These are phyloP conservation scores for Afroboletus lepidellus DNA, from an alignment of 1,284 basidiomycete genomes.

Conservation along the genomic window DNA sequence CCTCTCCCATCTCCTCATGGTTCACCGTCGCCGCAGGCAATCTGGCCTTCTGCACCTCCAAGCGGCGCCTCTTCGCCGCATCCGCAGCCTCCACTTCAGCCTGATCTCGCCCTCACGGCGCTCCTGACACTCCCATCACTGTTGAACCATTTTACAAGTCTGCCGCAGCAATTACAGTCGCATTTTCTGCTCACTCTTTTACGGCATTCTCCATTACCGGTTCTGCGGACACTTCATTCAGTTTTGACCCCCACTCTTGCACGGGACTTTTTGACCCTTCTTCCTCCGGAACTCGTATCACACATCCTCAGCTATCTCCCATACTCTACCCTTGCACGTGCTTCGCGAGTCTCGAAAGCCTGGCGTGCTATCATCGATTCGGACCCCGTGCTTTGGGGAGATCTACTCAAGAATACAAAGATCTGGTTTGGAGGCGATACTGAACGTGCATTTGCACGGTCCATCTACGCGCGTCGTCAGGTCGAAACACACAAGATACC, in stretches of 20 bases:
- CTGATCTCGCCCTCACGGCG: slow-evolving; percentile 73
- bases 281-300: slow-evolving; percentile 83
- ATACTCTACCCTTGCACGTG: slow-evolving; percentile 73
- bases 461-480: slow-evolving; percentile 58
- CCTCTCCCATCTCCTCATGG: slow-evolving; percentile 80
- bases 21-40: slow-evolving; percentile 68
- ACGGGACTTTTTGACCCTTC: slow-evolving; percentile 82
- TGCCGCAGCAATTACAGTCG: slow-evolving; percentile 76
- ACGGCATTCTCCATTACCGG: slow-evolving; percentile 79
- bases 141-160: slow-evolving; percentile 67
- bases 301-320: slow-evolving; percentile 78
- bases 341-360: slow-evolving; percentile 75
- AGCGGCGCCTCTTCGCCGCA: slow-evolving; percentile 69
- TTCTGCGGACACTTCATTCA: slow-evolving; percentile 78
- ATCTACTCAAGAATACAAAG: slow-evolving; percentile 71
- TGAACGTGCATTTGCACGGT: slow-evolving; percentile 66
- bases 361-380: slow-evolving; percentile 85
- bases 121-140: slow-evolving; percentile 78
- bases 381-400: slow-evolving; percentile 81
- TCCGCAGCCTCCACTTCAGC: slow-evolving; percentile 69
- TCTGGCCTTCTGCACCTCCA: slow-evolving; percentile 75
- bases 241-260: slow-evolving; percentile 82
- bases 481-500: slow-evolving; percentile 42
- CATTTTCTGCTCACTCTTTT: slow-evolving; percentile 83
- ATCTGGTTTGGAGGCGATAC: slow-evolving; percentile 84